A percentile compares a stretch with the other conserved stretches of the same genome.
Conservation (phyloP, 1,284 basidiomycete species). For the Sanghuangporus weigelae region DNA sequence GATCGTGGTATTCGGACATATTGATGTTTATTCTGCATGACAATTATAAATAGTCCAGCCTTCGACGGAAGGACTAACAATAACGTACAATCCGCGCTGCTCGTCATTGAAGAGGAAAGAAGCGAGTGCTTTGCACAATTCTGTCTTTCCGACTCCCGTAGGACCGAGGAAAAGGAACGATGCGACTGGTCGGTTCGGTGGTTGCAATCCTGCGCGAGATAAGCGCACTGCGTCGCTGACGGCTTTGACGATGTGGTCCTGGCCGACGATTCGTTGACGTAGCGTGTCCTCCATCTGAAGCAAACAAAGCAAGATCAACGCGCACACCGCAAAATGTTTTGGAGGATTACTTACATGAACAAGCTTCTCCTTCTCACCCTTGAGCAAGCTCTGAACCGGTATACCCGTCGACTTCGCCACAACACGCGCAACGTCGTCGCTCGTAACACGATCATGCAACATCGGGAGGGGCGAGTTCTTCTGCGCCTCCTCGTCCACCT, state of each 20-base stretch:
- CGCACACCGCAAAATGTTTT: neutral
- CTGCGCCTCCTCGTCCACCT: constrained; percentile 40
- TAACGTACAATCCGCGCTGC: constrained; percentile 68
- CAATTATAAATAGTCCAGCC: neutral
- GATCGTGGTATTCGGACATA: constrained; percentile 91
- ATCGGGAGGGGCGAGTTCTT: constrained; percentile 48
- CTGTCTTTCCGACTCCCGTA: constrained; percentile 87
- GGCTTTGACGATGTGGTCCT: constrained; percentile 77
- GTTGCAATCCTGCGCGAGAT: constrained; percentile 85
- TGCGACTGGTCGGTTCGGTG: constrained; percentile 82
- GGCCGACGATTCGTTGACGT: constrained; percentile 76
- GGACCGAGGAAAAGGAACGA: constrained; percentile 90
- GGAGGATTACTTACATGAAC: constrained; percentile 59
- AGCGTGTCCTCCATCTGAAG: constrained; percentile 81
- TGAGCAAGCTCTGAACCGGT: constrained; percentile 83
- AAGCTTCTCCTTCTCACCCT: constrained; percentile 86
- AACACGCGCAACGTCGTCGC: constrained; percentile 84
- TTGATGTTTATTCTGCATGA: constrained; percentile 75
- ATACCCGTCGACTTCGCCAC: constrained; percentile 90
- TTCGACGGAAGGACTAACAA: neutral
- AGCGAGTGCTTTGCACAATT: constrained; percentile 83
- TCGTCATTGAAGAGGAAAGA: constrained; percentile 87
- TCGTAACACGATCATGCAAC: constrained; percentile 84
- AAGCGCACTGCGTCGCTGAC: constrained; percentile 88
- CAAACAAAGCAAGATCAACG: constrained; percentile 7